Conservation (phyloP, 768 basidiomycete genomes). For the Suillus clintonianus region DNA sequence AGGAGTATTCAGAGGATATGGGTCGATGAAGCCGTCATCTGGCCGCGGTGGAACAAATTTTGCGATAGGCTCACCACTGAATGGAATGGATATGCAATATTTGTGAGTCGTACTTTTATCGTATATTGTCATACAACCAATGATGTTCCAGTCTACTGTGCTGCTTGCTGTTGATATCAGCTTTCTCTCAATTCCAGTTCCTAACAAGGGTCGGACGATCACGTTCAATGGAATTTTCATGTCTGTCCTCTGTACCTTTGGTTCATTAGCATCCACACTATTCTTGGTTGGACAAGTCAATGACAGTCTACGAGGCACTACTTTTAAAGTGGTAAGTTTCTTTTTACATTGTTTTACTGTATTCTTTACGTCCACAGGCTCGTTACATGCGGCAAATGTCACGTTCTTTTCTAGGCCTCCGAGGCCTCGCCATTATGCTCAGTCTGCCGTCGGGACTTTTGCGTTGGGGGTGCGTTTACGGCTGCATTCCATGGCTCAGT, state of each 20-base stretch:
- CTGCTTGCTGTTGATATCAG: conserved; percentile 55
- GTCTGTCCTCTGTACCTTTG: conserved; percentile 35
- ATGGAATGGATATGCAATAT: conserved; percentile 50
- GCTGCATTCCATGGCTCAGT: too few relatives aligned
- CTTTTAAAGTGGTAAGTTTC: conserved; percentile 27
- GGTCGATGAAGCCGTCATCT: conserved; percentile 26
- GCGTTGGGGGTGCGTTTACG: conserved; percentile 29
- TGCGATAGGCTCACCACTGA: conserved; percentile 25
- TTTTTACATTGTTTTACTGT: background rate
- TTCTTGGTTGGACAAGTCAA: conserved; percentile 40
- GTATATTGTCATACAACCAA: background rate
- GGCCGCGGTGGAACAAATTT: too few relatives aligned
- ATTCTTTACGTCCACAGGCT: conserved; percentile 14
- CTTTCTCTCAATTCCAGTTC: too few relatives aligned
- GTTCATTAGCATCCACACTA: conserved; percentile 35
- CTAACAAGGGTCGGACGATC: too few relatives aligned
- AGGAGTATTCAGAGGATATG: conserved; percentile 42
- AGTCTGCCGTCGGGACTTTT: conserved; percentile 34
- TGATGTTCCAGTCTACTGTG: conserved; percentile 45
- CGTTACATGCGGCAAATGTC: conserved; percentile 20
- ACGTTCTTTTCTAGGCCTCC: conserved; percentile 19
- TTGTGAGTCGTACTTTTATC: conserved; percentile 33
- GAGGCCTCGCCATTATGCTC: conserved; percentile 32
- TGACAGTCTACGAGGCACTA: conserved; percentile 18
- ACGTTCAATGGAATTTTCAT: too few relatives aligned